A percentile compares a stretch with the other conserved stretches of the same genome.
Conservation (phyloP, 352 stramenopile species). For the Heterotrichella gracilis region DNA sequence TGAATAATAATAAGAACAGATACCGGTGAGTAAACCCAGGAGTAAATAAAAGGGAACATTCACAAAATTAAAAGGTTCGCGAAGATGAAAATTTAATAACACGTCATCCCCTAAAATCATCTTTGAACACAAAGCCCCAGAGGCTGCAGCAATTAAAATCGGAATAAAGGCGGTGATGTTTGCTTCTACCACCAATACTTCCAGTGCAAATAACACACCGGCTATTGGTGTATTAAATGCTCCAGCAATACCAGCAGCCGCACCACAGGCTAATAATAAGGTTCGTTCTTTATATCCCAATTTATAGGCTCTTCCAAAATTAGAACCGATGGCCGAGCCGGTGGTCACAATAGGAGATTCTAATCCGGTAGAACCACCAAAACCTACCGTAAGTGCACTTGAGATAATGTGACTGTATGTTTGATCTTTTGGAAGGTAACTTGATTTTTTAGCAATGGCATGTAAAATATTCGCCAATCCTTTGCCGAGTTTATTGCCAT, state of each 20-base stretch:
- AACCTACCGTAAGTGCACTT: neutral
- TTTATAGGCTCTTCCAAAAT: conserved; percentile 1
- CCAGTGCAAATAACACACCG: neutral
- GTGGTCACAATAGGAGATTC: neutral
- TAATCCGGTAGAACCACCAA: neutral
- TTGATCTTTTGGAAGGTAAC: neutral
- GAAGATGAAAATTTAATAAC: neutral
- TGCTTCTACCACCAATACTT: neutral
- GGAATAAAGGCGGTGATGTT: neutral
- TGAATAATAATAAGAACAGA: neutral
- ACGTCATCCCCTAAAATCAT: neutral
- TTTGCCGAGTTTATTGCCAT: neutral
- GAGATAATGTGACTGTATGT: neutral
- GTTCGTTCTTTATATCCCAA: neutral
- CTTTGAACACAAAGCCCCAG: neutral
- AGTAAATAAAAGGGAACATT: neutral
- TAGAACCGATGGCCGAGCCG: neutral
- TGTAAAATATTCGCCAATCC: neutral
- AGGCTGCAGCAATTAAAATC: neutral
- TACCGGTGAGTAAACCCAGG: neutral
- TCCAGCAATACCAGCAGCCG: neutral
- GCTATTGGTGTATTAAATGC: neutral
- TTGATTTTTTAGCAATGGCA: neutral
- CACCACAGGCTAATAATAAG: neutral
- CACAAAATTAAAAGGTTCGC: neutral